Conservation (phyloP, 2,329 filamentous ascomycete genomes). For the Colletotrichum incanum region DNA sequence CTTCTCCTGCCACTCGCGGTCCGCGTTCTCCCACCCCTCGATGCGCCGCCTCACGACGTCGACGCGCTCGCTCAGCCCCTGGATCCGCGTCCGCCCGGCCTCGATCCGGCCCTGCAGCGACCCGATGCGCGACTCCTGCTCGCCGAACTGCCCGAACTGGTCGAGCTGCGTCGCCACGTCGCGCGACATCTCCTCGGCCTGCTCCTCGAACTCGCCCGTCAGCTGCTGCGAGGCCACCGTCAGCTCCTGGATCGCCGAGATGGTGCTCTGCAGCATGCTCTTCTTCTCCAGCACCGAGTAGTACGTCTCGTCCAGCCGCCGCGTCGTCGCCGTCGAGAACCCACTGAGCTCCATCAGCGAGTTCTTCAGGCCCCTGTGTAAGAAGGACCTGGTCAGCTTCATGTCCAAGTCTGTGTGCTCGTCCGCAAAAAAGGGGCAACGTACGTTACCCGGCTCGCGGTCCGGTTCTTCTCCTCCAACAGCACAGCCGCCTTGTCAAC, state of each 20-base stretch:
- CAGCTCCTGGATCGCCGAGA: conserved; percentile 77
- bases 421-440: conserved; percentile 45
- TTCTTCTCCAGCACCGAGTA: conserved; percentile 81
- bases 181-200: conserved; percentile 71
- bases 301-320: conserved; percentile 81
- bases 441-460: conserved; percentile 58
- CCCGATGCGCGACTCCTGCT: conserved; percentile 76
- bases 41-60: conserved; percentile 75
- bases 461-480: conserved; percentile 59
- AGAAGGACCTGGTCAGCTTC: conserved; percentile 10
- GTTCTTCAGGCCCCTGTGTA: conserved; percentile 65
- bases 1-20: conserved; percentile 78
- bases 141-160: conserved; percentile 73
- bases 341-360: conserved; percentile 69
- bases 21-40: conserved; percentile 77
- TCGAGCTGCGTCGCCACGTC: conserved; percentile 75
- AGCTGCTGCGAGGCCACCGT: conserved; percentile 73
- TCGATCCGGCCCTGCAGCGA: conserved; percentile 74
- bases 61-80: conserved; percentile 73
- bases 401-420: not conserved
- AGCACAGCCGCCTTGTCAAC: conserved; percentile 57
- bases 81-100: conserved; percentile 72
- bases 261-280: conserved; percentile 74
- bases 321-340: conserved; percentile 74
- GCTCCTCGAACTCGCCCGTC: conserved; percentile 71